phyloP scores from a whole-genome alignment of 2,329 filamentous ascomycete species.

The Cytospora mali region DNA sequence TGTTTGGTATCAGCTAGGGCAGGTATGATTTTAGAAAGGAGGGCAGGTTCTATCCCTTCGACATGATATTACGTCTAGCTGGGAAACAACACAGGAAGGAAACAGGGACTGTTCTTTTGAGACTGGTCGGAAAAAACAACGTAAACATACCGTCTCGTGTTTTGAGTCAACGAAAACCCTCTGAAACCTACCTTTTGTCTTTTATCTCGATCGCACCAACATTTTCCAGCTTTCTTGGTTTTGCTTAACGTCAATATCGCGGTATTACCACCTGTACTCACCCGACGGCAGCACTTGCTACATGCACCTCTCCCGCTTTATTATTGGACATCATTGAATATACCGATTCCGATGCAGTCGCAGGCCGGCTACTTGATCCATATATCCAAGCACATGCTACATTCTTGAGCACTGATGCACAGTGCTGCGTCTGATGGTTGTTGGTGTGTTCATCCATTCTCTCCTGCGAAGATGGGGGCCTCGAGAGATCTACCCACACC shows the following conservation, averaged over 20 bases:
- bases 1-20: neutral
- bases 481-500: constrained; percentile 23
- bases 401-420: constrained; percentile 15
- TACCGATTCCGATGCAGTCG: neutral
- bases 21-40: neutral
- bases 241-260: constrained; percentile 19
- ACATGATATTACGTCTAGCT: neutral
- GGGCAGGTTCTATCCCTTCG: neutral
- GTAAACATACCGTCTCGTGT: constrained; percentile 6
- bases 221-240: constrained; percentile 20
- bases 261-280: constrained; percentile 24
- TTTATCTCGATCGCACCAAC: constrained; percentile 1
- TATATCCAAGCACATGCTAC: constrained; percentile 8
- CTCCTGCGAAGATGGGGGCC: constrained; percentile 11
- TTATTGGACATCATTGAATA: constrained; percentile 26
- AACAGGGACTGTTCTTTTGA: constrained; percentile 16
- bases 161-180: neutral
- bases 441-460: constrained; percentile 1
- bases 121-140: neutral
- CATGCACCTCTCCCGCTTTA: constrained; percentile 14
- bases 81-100: neutral
- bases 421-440: constrained; percentile 10
- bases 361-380: constrained; percentile 2
- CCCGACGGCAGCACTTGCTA: constrained; percentile 23
- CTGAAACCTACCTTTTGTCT: neutral